Conservation (phyloP, 2,329 filamentous ascomycete species). For the Fusarium euwallaceae region DNA sequence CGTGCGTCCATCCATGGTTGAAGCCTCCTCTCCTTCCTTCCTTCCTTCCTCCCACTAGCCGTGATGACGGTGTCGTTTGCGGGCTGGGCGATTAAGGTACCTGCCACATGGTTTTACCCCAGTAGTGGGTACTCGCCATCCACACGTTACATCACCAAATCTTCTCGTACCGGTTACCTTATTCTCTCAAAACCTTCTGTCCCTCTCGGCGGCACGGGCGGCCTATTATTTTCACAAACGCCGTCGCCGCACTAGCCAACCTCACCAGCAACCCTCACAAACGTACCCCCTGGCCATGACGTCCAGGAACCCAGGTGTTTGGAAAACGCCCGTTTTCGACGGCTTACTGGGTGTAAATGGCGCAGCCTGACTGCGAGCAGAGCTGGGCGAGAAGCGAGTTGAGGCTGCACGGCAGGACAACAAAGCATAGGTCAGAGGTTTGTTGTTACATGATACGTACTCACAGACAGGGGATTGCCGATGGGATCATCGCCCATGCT, state of each 20-base stretch:
- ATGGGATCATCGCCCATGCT: constrained; percentile 20
- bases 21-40: neutral
- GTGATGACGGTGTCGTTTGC: constrained; percentile 37
- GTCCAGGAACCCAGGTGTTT: constrained; percentile 23
- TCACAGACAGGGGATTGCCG: constrained; percentile 5
- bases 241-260: constrained; percentile 39
- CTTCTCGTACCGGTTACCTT: neutral
- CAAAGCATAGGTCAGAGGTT: constrained; percentile 8
- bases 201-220: constrained; percentile 40
- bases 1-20: constrained; percentile 1
- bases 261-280: constrained; percentile 30
- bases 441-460: constrained; percentile 1
- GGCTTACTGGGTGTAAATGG: constrained; percentile 32
- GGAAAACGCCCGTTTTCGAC: constrained; percentile 31
- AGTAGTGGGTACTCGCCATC: constrained; percentile 24
- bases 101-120: constrained; percentile 13
- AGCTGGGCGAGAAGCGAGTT: constrained; percentile 1
- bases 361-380: constrained; percentile 21
- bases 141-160: neutral
- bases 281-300: constrained; percentile 34
- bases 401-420: constrained; percentile 1
- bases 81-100: constrained; percentile 33
- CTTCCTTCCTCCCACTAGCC: neutral
- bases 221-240: constrained; percentile 37
- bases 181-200: constrained; percentile 13